Percentiles rank a stretch among this genome's conserved stretches.
Conservation (phyloP, 371 early-diverging fungal species). For the Entomophthora muscae region DNA sequence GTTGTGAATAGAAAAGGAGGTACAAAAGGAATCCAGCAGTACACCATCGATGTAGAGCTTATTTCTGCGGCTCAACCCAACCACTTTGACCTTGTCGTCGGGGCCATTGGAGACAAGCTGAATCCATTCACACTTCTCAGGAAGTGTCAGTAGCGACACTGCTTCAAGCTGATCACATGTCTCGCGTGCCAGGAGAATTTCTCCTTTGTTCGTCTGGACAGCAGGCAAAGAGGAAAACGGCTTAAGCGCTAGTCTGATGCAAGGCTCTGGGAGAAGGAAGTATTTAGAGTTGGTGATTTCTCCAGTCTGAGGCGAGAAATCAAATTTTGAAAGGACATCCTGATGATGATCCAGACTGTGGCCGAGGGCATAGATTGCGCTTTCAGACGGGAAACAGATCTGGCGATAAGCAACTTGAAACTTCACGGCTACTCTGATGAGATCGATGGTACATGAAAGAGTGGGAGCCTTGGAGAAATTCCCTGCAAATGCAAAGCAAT, state of each 20-base stretch:
- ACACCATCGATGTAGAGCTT: slow-evolving; percentile 56
- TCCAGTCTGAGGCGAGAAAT: background rate
- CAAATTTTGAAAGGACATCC: background rate
- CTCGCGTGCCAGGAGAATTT: background rate
- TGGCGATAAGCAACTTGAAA: background rate
- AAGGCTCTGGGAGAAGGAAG: background rate
- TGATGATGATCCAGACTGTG: background rate
- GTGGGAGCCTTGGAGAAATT: background rate
- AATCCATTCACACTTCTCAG: slow-evolving; percentile 10
- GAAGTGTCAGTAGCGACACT: background rate
- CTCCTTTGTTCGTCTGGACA: background rate
- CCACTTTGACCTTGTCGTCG: background rate
- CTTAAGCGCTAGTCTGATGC: background rate
- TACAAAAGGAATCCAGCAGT: slow-evolving; percentile 52
- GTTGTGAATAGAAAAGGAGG: slow-evolving; percentile 70
- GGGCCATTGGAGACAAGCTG: background rate
- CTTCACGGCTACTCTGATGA: background rate
- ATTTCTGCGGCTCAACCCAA: slow-evolving; percentile 64
- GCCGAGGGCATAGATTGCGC: background rate
- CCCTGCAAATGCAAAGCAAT: background rate
- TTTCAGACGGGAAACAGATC: background rate
- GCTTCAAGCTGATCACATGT: background rate
- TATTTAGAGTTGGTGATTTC: background rate
- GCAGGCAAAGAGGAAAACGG: background rate
- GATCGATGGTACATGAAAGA: background rate